Percentiles rank a stretch among this genome's conserved stretches.
phyloP scores from a whole-genome alignment of 257 asterid genomes.

The Capsicum rhomboideum region DNA sequence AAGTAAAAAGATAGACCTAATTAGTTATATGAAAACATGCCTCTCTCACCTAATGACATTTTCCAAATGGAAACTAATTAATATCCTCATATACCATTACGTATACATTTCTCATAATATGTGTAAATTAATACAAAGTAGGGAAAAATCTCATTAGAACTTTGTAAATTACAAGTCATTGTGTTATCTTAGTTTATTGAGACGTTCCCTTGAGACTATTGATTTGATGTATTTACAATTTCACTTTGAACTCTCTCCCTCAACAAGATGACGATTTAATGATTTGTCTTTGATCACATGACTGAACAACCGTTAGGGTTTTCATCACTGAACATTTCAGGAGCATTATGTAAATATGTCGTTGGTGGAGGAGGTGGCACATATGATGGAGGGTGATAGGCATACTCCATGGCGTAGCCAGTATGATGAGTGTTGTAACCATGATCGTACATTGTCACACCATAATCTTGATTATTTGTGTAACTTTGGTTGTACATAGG shows the following conservation, averaged over 20 bases:
- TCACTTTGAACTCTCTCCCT: slow-evolving; percentile 3
- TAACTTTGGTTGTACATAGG: slow-evolving; percentile 51
- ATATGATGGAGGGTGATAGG: slow-evolving; percentile 4
- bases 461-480: slow-evolving; percentile 52
- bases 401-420: slow-evolving; percentile 34
- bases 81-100: slow-evolving; percentile 2
- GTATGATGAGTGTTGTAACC: slow-evolving; percentile 17
- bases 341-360: slow-evolving; percentile 3
- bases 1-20: slow-evolving; percentile 10
- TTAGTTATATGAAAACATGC: background rate
- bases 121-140: too few species aligned
- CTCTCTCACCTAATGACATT: background rate
- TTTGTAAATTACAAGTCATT: background rate
- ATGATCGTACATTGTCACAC: slow-evolving; percentile 15
- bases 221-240: slow-evolving; percentile 28
- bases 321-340: slow-evolving; percentile 72
- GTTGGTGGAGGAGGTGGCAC: slow-evolving; percentile 53
- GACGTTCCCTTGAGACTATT: background rate
- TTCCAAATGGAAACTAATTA: slow-evolving; percentile 3
- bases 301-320: slow-evolving; percentile 78
- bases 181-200: background rate
- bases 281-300: slow-evolving; percentile 34
- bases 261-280: background rate
- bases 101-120: background rate
- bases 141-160: background rate